Evolutionary conservation across 257 asterid species (phyloP), one percentile per base, ranked within the genome.

Genomic region (Henckelia pumila): DNA sequence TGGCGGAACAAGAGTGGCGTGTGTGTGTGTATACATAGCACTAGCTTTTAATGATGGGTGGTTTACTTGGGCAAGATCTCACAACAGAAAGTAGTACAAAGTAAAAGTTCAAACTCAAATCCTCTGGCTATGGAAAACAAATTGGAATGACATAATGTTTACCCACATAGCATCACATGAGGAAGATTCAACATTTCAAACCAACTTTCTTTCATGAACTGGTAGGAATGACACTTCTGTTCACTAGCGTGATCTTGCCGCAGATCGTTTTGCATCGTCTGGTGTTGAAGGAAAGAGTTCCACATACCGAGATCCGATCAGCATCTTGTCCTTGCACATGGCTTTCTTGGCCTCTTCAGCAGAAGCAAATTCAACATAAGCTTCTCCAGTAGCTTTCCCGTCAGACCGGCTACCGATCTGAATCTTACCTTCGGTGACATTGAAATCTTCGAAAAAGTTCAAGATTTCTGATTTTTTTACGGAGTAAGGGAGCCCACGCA

Each of bases 361-460:
- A 23, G 96, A 86, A 37, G 69, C 61, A 71, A 94, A 83, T 80
- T 88, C 97, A 2, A 86, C 99, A 62, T 62, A 91, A 2, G 97
- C 97, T 79, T 94, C 97, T 62, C 97, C 99, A 4, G 96, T 94
- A 56, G 95, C 95, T 76, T 87, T 88, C 78, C 99, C 97, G 61
- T 93, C 97, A 28, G 83, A 71, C 5, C 99, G 80, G 73, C 79
- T 79, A 7, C 82, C 89, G 60, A 93, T 88, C 65, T 80, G 87
- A 19, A 93, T 79, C 79, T 84, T 93, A 10, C 85, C 95, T 64
- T 90, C 92, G 3, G 73, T 50, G 40, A 90, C 78, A 47, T 79
- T 66, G 47, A 83, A 80, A 26, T 91, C 97, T 17, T 78, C 95
- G 44, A 91, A 93, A 69, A 90, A 90, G 22, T 84, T 84, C 60